Evolutionary conservation across 768 basidiomycete species (phyloP).

Genomic region (Arthromyces matolae): DNA sequence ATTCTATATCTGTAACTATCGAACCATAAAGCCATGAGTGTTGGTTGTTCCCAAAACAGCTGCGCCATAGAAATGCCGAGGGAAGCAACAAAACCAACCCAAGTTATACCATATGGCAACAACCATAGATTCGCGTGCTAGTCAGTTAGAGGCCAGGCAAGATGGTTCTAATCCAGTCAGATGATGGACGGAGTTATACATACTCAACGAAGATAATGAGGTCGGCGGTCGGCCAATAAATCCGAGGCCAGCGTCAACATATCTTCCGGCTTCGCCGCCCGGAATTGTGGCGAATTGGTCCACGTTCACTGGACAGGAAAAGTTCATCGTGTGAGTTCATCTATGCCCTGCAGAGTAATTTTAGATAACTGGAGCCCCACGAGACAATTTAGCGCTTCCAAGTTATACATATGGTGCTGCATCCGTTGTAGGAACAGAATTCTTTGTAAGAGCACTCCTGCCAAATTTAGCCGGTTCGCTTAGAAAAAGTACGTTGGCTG

Average conservation of each 20-base stretch:
- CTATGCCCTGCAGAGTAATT: constrained; percentile 2
- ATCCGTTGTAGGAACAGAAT: constrained; percentile 6
- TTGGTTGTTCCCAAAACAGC: constrained; percentile 1
- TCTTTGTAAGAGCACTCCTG: constrained; percentile 13
- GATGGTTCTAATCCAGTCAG: constrained; percentile 14
- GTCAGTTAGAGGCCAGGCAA: constrained; percentile 3
- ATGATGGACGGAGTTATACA: constrained; percentile 12
- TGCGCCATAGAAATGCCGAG: constrained; percentile 13
- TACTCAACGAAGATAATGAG: constrained; percentile 2
- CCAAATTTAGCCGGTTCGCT: constrained; percentile 14
- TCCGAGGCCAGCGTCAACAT: background rate
- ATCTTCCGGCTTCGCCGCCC: constrained; percentile 3
- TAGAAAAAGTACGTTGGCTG: constrained; percentile 10
- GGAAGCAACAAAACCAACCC: constrained; percentile 6
- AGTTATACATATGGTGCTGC: constrained; percentile 10
- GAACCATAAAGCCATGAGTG: too few relatives aligned
- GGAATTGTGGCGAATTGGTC: constrained; percentile 10
- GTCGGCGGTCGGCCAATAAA: constrained; percentile 11
- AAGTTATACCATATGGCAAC: constrained; percentile 10
- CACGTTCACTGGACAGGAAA: too few relatives aligned
- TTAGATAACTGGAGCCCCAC: constrained; percentile 11
- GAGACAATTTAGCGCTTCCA: constrained; percentile 15
- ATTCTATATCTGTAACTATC: too few relatives aligned
- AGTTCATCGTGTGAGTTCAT: background rate
- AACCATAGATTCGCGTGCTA: constrained; percentile 11